Conservation (phyloP, 2,329 filamentous ascomycete genomes). For the Aureobasidium melanogenum region DNA sequence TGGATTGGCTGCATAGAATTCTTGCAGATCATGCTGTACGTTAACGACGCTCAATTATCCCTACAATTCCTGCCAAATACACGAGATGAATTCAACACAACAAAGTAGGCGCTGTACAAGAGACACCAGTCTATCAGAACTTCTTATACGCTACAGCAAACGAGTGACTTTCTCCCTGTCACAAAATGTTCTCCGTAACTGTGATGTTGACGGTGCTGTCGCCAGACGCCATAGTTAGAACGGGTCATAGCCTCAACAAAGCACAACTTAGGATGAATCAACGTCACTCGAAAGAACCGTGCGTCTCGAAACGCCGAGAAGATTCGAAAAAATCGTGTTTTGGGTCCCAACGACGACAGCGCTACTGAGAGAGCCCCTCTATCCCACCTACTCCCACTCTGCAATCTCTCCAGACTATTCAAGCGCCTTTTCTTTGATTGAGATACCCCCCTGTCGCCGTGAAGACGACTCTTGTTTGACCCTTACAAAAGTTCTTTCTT, state of each 20-base stretch:
- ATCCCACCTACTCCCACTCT: conserved; percentile 2
- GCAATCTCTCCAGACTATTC: conserved; percentile 4
- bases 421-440: conserved; percentile 11
- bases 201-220: background rate
- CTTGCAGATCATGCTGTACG: background rate
- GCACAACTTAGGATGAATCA: background rate
- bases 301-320: conserved; percentile 2
- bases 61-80: too few species aligned
- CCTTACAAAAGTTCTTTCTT: conserved; percentile 4
- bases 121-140: background rate
- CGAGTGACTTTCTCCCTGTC: background rate
- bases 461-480: conserved; percentile 4
- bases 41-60: background rate
- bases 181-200: background rate
- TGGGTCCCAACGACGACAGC: conserved; percentile 6
- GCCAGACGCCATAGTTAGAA: background rate
- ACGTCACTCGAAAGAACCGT: background rate
- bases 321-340: conserved; percentile 1
- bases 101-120: too few species aligned
- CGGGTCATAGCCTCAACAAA: background rate
- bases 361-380: conserved; percentile 3
- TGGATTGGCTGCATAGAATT: too few species aligned
- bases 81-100: too few species aligned
- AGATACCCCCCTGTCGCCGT: conserved; percentile 6
- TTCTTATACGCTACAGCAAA: background rate